Base-by-base conservation (phyloP, 2,329 filamentous ascomycete species). In the Alternaria ethzedia region DNA sequence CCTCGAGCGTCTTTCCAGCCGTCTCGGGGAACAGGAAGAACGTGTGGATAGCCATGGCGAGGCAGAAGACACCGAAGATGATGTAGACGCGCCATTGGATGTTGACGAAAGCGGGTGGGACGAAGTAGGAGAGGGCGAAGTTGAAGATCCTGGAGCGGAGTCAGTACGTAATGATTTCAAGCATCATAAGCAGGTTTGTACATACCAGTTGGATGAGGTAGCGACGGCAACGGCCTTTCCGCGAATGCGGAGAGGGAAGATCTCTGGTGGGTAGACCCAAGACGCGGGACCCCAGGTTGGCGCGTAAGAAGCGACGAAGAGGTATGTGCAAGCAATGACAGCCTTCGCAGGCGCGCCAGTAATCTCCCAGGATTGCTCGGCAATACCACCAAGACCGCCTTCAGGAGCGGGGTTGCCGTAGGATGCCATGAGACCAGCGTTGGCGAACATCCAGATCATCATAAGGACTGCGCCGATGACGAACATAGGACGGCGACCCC, bases 41-140 rank as follows among this genome's bases (percentile, higher is more conserved):
- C 73, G 91, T 88, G 76, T 93, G 90, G 55, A 93, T 76, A 44
- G 89, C 88, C 71, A 91, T 91, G 6, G 84, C 83, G 1, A 85
- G 85, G 75, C 91, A 91, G 83, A 93, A 93, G 15, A 88, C 85
- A 12, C 86, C 92, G 74, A 95, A 95, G 67, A 95, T 84, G 78
- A 94, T 87, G 79, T 94, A 94, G 66, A 88, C 88, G 71, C 86
- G 76, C 82, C 86, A 88, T 58, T 80, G 72, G 67, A 88, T 88
- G 74, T 85, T 88, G 68, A 85, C 84, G 68, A 89, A 88, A 0
- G 86, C 84, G 0, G 86, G 86, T 0, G 87, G 86, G 0, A 87
- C 84, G 66, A 89, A 88, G 72, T 86, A 78, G 1, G 71, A 73
- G 9, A 90, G 82, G 0, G 86, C 83, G 75, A 86, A 88, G 76